Evolutionary conservation across 176 grass and related monocot species (phyloP), one percentile per base, ranked within the genome.

Genomic region (Guadua angustifolia): DNA sequence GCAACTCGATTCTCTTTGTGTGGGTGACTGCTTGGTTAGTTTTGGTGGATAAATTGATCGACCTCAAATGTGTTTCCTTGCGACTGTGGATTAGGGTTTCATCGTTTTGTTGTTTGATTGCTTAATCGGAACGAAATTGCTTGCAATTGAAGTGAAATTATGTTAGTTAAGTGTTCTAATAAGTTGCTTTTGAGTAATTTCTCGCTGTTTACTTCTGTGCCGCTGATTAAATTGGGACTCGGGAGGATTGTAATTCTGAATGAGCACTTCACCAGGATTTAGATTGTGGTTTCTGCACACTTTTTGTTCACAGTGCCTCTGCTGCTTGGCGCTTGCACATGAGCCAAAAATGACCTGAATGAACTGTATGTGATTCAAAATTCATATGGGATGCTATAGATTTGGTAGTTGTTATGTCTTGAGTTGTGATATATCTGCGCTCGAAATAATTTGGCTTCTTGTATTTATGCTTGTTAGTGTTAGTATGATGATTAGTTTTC

Each of bases 1-100:
- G 35, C 17, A 11, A 3, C 14, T 86, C 5, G 74, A 36, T 73
- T 79, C 5, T 2, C 0, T n/a, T n/a, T n/a, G 18, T 18, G 1
- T 35, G 14, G 3, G 4, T 5, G 2, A 15, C 21, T 59, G 50
- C 49, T 84, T 56, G 7, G 14, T 79, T 58, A 9, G 36, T 32
- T 52, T 39, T 21, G 1, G 16, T 21, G 51, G 73, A 8, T 16
- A 36, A 55, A 87, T 58, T 66, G 80, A 26, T 72, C 45, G 69
- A 79, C 74, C 60, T 69, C 36, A 83, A 61, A 29, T 29, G 47
- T 82, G 16, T 26, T 35, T 63, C 21, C 52, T 35, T 76, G 59
- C 11, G 38, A 32, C 3, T 66, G 6, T 36, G 9, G 58, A 38
- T 68, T 69, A 82, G 40, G 79, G 29, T 47, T 78, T 64, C 53